Conservation (phyloP, 2,329 filamentous ascomycete genomes). For the Cordyceps militaris region DNA sequence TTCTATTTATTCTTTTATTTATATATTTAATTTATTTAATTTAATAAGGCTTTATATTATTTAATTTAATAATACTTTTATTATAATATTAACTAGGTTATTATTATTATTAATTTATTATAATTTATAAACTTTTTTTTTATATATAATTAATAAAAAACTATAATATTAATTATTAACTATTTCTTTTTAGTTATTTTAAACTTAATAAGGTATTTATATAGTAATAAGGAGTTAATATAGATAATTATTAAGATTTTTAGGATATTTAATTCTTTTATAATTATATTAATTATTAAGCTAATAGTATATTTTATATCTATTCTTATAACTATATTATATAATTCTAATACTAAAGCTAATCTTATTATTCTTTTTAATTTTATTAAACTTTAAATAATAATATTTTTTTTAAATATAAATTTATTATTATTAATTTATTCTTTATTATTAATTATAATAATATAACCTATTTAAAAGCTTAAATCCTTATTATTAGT, state of each 20-base stretch:
- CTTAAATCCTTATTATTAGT: neutral
- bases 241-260: constrained; percentile 5
- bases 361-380: neutral
- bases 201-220: constrained; percentile 17
- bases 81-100: no score
- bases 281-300: neutral
- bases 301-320: neutral
- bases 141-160: no score
- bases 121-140: no score
- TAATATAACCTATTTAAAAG: neutral
- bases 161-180: no score
- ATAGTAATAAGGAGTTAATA: constrained; percentile 16
- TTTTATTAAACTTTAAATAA: neutral
- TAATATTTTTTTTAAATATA: neutral
- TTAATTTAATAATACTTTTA: no score
- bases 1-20: no score
- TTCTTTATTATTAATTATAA: neutral
- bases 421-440: neutral
- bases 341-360: neutral
- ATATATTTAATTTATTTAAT: no score
- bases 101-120: no score
- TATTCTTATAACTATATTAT: neutral
- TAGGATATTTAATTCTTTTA: neutral
- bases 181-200: no score
- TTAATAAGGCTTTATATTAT: no score